Base-by-base conservation (phyloP, 305 asterid species). In the Stenogyne calaminthoides region DNA sequence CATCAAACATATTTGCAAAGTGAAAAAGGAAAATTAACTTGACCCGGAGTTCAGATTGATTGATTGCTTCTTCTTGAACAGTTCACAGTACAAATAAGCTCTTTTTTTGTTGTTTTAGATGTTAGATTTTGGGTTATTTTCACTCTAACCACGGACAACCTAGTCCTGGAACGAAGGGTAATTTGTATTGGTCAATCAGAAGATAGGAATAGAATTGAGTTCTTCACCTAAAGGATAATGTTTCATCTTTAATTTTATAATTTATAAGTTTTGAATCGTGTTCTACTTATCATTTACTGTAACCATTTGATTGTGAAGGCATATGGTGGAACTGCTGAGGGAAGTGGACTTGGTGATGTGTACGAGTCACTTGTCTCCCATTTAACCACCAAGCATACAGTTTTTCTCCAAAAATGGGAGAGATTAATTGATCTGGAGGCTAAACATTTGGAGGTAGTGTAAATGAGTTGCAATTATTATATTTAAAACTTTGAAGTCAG, bases 341-440 rank as follows among this genome's bases (percentile, higher is more conserved):
- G 90, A 74, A 95, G 99, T 60, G 97, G 99, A 73, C 78, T 95
- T 69, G 89, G 96, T 58, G 83, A 83, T 69, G 57, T 88, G 66
- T 92, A 88, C 74, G 93, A 89, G 80, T 88, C 96, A 52, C 90
- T 92, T 76, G 90, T 89, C 80, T 82, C 89, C 74, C 99, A 95
- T 84, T 84, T 95, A 80, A 86, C 91, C 47, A 68, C 74, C 60
- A 80, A 66, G 15, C 98, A 95, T 70, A 73, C 85, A 62, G 73
- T 9, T 77, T 95, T 95, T 80, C 97, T 95, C 81, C 87, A 78
- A 69, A 89, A 85, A 73, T 95, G 99, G 99, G 96, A 90, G 85
- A 84, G 88, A 72, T 81, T 95, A 81, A 82, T 92, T 77, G 99
- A 95, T 87, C 84, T 95, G 82, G 99, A 95, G 83, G 90, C 96